Percentiles rank a stretch among this genome's conserved stretches.
Evolutionary conservation across 2,329 filamentous ascomycete species (phyloP).

Genomic region (Ophiostoma sp.): DNA sequence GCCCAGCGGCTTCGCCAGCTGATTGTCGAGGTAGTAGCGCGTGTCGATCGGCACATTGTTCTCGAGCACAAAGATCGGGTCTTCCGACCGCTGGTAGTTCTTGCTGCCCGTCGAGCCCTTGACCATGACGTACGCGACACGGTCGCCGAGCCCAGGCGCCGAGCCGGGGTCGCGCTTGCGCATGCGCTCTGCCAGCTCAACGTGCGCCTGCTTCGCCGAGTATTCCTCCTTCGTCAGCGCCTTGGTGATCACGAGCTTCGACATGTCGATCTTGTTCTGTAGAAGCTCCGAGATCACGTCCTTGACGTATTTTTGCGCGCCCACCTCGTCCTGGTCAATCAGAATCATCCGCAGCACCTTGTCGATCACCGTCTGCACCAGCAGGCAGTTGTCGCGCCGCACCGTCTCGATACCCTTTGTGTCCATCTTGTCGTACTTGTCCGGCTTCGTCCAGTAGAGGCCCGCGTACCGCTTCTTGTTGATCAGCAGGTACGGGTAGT

Average conservation of each 20-base stretch:
- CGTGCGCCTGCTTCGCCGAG: constrained; percentile 87
- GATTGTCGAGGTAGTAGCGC: constrained; percentile 97
- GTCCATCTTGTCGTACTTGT: constrained; percentile 99
- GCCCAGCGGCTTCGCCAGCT: constrained; percentile 86
- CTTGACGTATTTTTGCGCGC: constrained; percentile 96
- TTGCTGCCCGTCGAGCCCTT: constrained; percentile 84
- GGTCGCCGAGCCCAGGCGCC: constrained; percentile 85
- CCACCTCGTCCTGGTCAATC: constrained; percentile 84
- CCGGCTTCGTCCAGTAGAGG: constrained; percentile 91
- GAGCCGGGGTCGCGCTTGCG: constrained; percentile 93
- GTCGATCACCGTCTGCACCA: constrained; percentile 96
- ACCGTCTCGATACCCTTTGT: constrained; percentile 99
- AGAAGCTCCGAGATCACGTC: constrained; percentile 89
- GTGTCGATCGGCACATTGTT: constrained; percentile 98
- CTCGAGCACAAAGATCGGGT: constrained; percentile 93
- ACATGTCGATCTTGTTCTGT: constrained; percentile 98
- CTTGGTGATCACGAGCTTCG: constrained; percentile 97
- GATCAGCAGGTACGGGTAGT: constrained; percentile 95
- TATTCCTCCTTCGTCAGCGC: constrained; percentile 89
- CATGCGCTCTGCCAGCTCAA: constrained; percentile 93
- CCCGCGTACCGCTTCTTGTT: constrained; percentile 99
- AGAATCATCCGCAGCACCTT: constrained; percentile 92
- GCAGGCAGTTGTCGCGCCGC: constrained; percentile 86
- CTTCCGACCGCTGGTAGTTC: constrained; percentile 95
- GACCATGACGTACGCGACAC: constrained; percentile 96